A percentile compares a stretch with the other conserved stretches of the same genome.
These are phyloP conservation scores for Nitzschia inconspicua DNA, from an alignment of 108 stramenopile genomes.

Conservation along the genomic window DNA sequence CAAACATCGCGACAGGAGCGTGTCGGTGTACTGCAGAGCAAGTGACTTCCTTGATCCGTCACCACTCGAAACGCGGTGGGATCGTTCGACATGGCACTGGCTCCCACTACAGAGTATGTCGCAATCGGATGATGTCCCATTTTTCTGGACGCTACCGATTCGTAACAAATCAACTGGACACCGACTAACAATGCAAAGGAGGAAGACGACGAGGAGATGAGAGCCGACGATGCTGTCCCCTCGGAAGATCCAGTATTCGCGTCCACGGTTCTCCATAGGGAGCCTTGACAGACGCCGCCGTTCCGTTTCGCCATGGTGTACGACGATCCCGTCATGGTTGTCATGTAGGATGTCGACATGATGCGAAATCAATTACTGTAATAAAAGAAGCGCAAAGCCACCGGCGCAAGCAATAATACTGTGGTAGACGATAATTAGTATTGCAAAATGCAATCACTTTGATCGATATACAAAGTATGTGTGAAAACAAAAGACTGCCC, in stretches of 20 bases:
- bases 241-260: not conserved
- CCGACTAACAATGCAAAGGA: constrained; percentile 54
- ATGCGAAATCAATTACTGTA: too few species aligned
- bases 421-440: too few species aligned
- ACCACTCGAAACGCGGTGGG: constrained; percentile 50
- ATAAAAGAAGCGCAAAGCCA: too few species aligned
- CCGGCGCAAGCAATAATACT: too few species aligned
- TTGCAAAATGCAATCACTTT: too few species aligned
- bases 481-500: too few species aligned
- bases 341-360: constrained; percentile 1
- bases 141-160: constrained; percentile 46
- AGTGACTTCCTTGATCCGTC: constrained; percentile 74
- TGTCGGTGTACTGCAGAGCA: constrained; percentile 61
- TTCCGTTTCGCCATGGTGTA: constrained; percentile 31
- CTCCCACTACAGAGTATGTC: constrained; percentile 65
- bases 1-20: constrained; percentile 62
- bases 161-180: constrained; percentile 63
- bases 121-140: constrained; percentile 63
- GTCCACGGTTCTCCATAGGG: constrained; percentile 20
- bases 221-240: not conserved
- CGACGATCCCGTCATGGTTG: constrained; percentile 16
- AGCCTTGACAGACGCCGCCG: constrained; percentile 43
- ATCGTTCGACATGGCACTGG: constrained; percentile 34
- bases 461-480: too few species aligned
- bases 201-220: constrained; percentile 2